Percentiles rank a stretch among this genome's conserved stretches.
Conservation (phyloP, 257 asterid genomes). For the Przewalskia tangutica region DNA sequence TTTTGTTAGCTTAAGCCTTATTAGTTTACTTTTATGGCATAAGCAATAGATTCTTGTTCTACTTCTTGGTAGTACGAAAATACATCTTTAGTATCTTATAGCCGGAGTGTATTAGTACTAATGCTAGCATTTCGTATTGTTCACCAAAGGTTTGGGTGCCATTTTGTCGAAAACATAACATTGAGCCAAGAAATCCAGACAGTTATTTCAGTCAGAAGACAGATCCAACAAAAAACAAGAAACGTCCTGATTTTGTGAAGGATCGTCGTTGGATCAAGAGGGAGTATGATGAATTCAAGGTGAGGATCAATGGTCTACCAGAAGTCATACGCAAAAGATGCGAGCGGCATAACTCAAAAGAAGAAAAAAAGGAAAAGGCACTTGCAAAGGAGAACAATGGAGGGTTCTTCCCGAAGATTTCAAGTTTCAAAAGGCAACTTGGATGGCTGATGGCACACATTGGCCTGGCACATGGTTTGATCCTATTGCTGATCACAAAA, state of each 20-base stretch:
- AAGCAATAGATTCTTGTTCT: too few species aligned
- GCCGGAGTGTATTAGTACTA: neutral
- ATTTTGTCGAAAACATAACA: conserved; percentile 78
- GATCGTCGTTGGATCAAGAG: conserved; percentile 97
- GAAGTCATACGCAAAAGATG: conserved; percentile 72
- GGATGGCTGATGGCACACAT: conserved; percentile 99
- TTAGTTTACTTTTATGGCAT: too few species aligned
- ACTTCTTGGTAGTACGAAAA: neutral
- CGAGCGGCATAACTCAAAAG: conserved; percentile 51
- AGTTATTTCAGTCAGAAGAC: conserved; percentile 78
- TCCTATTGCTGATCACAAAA: conserved; percentile 52
- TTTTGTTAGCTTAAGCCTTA: too few species aligned
- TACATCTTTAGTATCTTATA: neutral
- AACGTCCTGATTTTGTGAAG: conserved; percentile 71
- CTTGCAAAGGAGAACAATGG: conserved; percentile 35
- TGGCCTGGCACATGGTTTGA: conserved; percentile 97
- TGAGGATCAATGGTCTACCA: conserved; percentile 74
- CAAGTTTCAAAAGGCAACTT: conserved; percentile 48
- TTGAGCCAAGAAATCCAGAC: conserved; percentile 93
- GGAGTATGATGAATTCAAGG: conserved; percentile 94
- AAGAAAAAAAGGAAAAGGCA: conserved; percentile 40
- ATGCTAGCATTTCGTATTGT: neutral
- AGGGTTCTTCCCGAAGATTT: conserved; percentile 32
- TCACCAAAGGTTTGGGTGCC: conserved; percentile 78
- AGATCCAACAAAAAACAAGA: conserved; percentile 83